Conservation (phyloP, 2,329 filamentous ascomycete genomes). For the Grosmannia serpens region DNA sequence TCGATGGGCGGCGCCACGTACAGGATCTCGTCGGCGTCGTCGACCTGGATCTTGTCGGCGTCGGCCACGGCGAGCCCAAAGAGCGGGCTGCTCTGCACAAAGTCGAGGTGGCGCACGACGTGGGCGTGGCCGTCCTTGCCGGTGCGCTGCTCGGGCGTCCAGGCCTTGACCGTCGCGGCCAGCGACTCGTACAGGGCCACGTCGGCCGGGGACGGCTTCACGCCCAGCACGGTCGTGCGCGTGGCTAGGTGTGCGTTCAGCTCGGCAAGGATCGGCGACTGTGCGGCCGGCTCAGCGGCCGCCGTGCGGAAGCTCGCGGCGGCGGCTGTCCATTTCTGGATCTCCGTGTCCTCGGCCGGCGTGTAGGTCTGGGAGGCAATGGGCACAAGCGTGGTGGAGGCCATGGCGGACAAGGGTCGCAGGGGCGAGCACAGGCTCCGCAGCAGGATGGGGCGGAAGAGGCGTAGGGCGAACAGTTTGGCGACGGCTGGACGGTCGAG, state of each 20-base stretch:
- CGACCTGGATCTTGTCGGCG: slow-evolving; percentile 62
- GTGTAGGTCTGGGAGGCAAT: slow-evolving; percentile 55
- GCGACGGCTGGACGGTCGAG: slow-evolving; percentile 6
- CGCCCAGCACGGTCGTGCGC: slow-evolving; percentile 78
- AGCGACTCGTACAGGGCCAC: slow-evolving; percentile 72
- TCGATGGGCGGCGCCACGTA: slow-evolving; percentile 85
- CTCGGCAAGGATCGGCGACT: slow-evolving; percentile 59
- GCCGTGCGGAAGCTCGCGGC: slow-evolving; percentile 54
- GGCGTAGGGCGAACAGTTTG: slow-evolving; percentile 35
- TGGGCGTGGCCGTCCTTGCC: slow-evolving; percentile 83
- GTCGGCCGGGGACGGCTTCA: slow-evolving; percentile 81
- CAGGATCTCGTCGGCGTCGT: slow-evolving; percentile 70
- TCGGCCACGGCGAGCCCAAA: slow-evolving; percentile 59
- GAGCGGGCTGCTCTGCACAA: slow-evolving; percentile 81
- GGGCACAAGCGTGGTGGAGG: slow-evolving; percentile 1
- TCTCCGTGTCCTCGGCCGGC: slow-evolving; percentile 70
- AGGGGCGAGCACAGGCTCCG: slow-evolving; percentile 19
- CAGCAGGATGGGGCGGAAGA: slow-evolving; percentile 21
- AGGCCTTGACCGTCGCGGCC: slow-evolving; percentile 63
- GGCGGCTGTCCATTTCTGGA: slow-evolving; percentile 79
- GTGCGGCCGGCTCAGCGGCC: slow-evolving; percentile 33
- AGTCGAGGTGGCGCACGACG: slow-evolving; percentile 84
- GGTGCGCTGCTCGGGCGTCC: slow-evolving; percentile 77
- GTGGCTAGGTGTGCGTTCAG: slow-evolving; percentile 82
- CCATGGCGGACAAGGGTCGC: slow-evolving; percentile 12